Evolutionary conservation across 495 filamentous ascomycete genomes (phyloP).

Genomic region (Usnea hakonensis): DNA sequence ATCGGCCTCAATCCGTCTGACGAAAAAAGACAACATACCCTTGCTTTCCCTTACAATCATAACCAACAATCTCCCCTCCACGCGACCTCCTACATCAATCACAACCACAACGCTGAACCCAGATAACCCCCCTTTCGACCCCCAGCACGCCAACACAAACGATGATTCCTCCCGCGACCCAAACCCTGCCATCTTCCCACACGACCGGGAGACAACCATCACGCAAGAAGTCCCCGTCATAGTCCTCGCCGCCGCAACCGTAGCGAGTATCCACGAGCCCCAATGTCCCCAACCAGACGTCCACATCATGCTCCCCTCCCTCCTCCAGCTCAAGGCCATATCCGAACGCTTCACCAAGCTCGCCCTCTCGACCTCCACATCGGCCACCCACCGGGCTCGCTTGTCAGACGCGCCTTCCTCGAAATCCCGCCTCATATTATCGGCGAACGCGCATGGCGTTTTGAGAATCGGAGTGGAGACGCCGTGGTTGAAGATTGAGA

Average conservation of each 20-base stretch:
- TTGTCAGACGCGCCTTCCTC: conserved; percentile 35
- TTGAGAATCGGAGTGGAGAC: conserved; percentile 67
- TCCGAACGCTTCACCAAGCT: conserved; percentile 91
- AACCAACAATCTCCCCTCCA: conserved; percentile 45
- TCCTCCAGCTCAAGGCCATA: conserved; percentile 80
- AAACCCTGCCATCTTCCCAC: conserved; percentile 31
- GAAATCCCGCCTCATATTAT: conserved; percentile 64
- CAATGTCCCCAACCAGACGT: conserved; percentile 86
- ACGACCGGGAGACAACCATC: conserved; percentile 73
- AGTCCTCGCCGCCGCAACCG: conserved; percentile 68
- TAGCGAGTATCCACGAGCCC: conserved; percentile 84
- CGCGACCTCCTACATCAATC: conserved; percentile 21
- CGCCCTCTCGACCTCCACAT: conserved; percentile 34
- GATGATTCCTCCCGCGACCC: conserved; percentile 40
- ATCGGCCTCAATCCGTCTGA: conserved; percentile 76
- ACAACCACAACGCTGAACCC: conserved; percentile 22
- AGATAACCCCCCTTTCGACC: conserved; percentile 18
- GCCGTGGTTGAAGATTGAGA: conserved; percentile 72
- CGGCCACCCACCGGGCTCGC: conserved; percentile 18
- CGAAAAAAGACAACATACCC: conserved; percentile 80
- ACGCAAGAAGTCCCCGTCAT: conserved; percentile 96
- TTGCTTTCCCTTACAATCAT: conserved; percentile 80
- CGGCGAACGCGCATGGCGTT: conserved; percentile 87
- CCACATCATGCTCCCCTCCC: conserved; percentile 77
- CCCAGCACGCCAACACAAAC: conserved; percentile 17